phyloP scores from a whole-genome alignment of 805 yeast genomes.

The Yarrowia osloensis region DNA sequence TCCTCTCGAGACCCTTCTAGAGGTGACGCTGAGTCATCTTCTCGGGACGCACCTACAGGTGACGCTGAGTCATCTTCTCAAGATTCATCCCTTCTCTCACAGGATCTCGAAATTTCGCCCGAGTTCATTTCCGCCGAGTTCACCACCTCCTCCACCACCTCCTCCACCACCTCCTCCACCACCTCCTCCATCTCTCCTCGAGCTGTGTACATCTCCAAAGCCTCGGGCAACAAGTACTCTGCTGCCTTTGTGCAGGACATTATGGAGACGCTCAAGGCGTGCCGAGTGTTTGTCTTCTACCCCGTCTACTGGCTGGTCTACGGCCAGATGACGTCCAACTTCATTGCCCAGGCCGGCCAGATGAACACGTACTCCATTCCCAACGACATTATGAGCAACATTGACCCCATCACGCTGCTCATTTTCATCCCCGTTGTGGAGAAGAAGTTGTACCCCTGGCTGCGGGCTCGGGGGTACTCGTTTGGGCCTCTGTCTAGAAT shows the following conservation, averaged over 20 bases:
- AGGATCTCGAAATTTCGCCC: neutral
- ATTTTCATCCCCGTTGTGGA: conserved; percentile 74
- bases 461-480: conserved; percentile 52
- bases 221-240: conserved; percentile 52
- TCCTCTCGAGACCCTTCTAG: neutral
- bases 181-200: neutral
- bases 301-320: conserved; percentile 76
- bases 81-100: neutral
- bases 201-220: conserved; percentile 38
- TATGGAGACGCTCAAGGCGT: conserved; percentile 61
- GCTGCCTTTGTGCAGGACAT: conserved; percentile 77
- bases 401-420: conserved; percentile 74
- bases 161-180: no score
- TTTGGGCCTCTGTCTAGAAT: conserved; percentile 74
- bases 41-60: no score
- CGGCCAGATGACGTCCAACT: conserved; percentile 71
- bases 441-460: conserved; percentile 55
- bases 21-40: no score
- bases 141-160: no score
- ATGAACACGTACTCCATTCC: conserved; percentile 78
- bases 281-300: conserved; percentile 69
- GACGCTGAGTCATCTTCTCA: neutral
- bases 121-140: neutral
- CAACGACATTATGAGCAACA: conserved; percentile 74
- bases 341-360: conserved; percentile 71